phyloP scores from a whole-genome alignment of 2,329 filamentous ascomycete species.

The Aspergillus neoniger region DNA sequence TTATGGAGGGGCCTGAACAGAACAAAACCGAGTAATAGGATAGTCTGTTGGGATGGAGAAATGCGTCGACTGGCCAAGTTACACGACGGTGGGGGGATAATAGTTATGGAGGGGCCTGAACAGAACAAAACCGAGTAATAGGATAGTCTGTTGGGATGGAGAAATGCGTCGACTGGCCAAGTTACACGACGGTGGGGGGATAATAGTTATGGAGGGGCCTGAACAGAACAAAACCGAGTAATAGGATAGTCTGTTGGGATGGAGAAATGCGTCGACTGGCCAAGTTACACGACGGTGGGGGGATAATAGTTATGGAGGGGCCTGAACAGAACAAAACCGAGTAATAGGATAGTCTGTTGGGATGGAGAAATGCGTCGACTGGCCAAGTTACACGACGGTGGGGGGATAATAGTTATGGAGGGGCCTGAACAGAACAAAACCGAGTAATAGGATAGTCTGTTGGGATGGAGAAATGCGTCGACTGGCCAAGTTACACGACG shows the following conservation, averaged over 20 bases:
- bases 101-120: background rate
- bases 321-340: background rate
- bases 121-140: background rate
- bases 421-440: background rate
- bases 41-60: too few species aligned
- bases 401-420: background rate
- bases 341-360: background rate
- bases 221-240: background rate
- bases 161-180: background rate
- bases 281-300: background rate
- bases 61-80: background rate
- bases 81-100: background rate
- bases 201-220: background rate
- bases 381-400: background rate
- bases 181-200: background rate
- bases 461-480: background rate
- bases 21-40: background rate
- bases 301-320: background rate
- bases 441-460: background rate
- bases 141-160: too few species aligned
- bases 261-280: background rate
- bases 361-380: background rate
- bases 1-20: background rate
- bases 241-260: background rate
- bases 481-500: background rate